Percentiles rank a stretch among this genome's conserved stretches.
Evolutionary conservation across 164 flowering plant species (phyloP).

Genomic region (Vitis cinerea): DNA sequence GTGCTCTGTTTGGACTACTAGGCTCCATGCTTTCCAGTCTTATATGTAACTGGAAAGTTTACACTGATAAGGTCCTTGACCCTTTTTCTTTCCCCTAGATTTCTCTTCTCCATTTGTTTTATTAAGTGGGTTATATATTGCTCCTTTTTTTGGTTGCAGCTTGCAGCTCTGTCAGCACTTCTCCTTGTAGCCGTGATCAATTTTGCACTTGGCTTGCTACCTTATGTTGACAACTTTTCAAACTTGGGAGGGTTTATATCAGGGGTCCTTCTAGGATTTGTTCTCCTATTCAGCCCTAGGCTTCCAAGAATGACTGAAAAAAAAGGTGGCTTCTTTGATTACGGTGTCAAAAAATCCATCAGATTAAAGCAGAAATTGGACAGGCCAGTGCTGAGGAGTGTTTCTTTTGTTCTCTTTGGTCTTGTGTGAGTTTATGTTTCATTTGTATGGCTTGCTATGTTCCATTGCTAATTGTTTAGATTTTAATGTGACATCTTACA

Average conservation of each 20-base stretch:
- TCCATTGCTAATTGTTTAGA: background rate
- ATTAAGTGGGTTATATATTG: background rate
- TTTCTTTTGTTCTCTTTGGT: conserved; percentile 46
- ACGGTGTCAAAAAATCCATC: conserved; percentile 34
- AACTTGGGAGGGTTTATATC: conserved; percentile 69
- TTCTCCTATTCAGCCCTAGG: conserved; percentile 54
- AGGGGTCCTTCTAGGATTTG: conserved; percentile 70
- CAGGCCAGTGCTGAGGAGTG: conserved; percentile 49
- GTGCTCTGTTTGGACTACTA: conserved; percentile 74
- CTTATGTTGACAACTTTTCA: conserved; percentile 66
- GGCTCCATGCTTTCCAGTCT: conserved; percentile 75
- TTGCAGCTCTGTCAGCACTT: conserved; percentile 43
- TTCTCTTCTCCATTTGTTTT: conserved; percentile 1
- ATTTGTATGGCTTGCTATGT: background rate
- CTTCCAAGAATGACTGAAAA: conserved; percentile 26
- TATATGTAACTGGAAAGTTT: conserved; percentile 58
- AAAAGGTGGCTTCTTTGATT: conserved; percentile 50
- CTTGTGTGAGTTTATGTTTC: conserved; percentile 51
- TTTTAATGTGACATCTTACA: background rate
- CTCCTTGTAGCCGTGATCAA: conserved; percentile 35
- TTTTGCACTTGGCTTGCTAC: conserved; percentile 63
- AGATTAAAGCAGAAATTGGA: conserved; percentile 55
- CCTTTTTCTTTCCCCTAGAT: background rate
- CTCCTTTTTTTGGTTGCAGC: conserved; percentile 35
- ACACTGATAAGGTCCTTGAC: conserved; percentile 54